A percentile compares a stretch with the other conserved stretches of the same genome.
phyloP scores from a whole-genome alignment of 2,329 filamentous ascomycete species.

The Penicillium oxalicum region DNA sequence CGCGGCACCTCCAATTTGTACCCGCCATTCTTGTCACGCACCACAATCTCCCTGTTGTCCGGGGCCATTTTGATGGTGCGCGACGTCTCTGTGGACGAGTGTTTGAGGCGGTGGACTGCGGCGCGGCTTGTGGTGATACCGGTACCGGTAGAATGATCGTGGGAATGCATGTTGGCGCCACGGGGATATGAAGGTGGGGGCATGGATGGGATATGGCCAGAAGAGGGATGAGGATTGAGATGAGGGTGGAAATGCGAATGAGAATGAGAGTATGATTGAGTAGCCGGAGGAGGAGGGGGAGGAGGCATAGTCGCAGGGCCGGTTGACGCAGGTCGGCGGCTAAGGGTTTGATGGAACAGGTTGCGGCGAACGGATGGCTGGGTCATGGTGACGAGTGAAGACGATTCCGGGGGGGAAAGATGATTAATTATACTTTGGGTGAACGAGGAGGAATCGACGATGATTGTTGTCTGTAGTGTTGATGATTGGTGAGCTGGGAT shows the following conservation, averaged over 20 bases:
- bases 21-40: conserved; percentile 44
- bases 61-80: conserved; percentile 18
- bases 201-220: too few relatives aligned
- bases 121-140: conserved; percentile 14
- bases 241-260: background rate
- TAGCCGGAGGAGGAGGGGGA: too few relatives aligned
- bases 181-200: too few relatives aligned
- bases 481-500: too few relatives aligned
- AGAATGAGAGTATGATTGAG: background rate
- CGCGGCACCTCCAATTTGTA: conserved; percentile 44
- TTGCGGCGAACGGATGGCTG: conserved; percentile 39
- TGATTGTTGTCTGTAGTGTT: too few relatives aligned
- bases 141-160: too few relatives aligned
- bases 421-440: too few relatives aligned
- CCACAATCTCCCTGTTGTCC: conserved; percentile 44
- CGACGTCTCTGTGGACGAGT: conserved; percentile 19
- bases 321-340: conserved; percentile 36
- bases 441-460: too few relatives aligned
- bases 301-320: conserved; percentile 17
- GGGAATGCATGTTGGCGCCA: too few relatives aligned
- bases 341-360: conserved; percentile 41
- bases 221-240: too few relatives aligned
- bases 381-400: conserved; percentile 15
- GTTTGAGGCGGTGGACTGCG: conserved; percentile 18
- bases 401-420: too few relatives aligned